phyloP scores from a whole-genome alignment of 768 basidiomycete species.

The Punctularia strigosozonata region DNA sequence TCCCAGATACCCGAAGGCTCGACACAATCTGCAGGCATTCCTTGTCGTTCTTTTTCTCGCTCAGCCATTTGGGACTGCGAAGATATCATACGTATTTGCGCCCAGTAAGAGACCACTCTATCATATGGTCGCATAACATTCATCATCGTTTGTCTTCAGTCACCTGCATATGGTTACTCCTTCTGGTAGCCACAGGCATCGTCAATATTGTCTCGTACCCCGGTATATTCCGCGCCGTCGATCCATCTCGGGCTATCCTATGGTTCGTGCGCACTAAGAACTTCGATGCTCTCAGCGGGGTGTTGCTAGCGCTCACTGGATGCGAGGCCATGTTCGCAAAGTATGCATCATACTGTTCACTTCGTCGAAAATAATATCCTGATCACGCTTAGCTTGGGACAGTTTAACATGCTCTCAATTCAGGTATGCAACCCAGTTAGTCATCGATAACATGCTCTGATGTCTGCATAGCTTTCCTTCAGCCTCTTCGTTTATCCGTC shows the following conservation, averaged over 20 bases:
- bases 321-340: slow-evolving; percentile 62
- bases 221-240: slow-evolving; percentile 53
- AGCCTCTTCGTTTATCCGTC: slow-evolving; percentile 42
- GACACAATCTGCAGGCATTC: slow-evolving; percentile 26
- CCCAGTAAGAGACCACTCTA: slow-evolving; percentile 27
- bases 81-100: slow-evolving; percentile 39
- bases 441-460: not conserved
- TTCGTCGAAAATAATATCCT: not conserved
- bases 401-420: slow-evolving; percentile 53
- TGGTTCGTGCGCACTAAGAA: slow-evolving; percentile 55
- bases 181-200: slow-evolving; percentile 41
- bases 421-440: slow-evolving; percentile 22
- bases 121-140: not conserved
- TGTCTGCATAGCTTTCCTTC: slow-evolving; percentile 34
- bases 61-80: slow-evolving; percentile 48
- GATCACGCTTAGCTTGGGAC: slow-evolving; percentile 36
- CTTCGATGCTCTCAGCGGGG: slow-evolving; percentile 49
- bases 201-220: slow-evolving; percentile 43
- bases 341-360: slow-evolving; percentile 20
- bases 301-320: slow-evolving; percentile 58
- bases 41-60: slow-evolving; percentile 43
- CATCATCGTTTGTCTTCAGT: slow-evolving; percentile 19
- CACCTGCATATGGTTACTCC: slow-evolving; percentile 43
- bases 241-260: slow-evolving; percentile 54
- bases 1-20: not conserved